Evolutionary conservation across 352 stramenopile species (phyloP).

Genomic region (Blastocystis sp.): DNA sequence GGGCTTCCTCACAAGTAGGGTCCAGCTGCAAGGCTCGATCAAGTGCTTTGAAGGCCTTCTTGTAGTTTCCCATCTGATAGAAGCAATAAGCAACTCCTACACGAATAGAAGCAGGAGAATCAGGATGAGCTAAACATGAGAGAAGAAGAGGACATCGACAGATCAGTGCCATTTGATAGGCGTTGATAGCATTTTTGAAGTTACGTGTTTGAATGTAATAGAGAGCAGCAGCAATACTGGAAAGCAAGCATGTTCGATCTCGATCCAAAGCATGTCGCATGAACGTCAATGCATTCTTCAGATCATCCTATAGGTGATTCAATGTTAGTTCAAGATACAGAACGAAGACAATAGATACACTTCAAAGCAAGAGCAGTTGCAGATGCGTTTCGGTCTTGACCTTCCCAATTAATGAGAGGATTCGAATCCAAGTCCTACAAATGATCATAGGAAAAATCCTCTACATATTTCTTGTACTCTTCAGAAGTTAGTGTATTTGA

Average conservation of each 20-base stretch:
- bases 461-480: slow-evolving; percentile 48
- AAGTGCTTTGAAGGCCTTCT: slow-evolving; percentile 33
- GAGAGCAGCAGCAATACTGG: slow-evolving; percentile 8
- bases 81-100: slow-evolving; percentile 57
- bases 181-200: slow-evolving; percentile 40
- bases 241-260: slow-evolving; percentile 18
- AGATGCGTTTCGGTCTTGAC: not conserved
- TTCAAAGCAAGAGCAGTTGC: slow-evolving; percentile 51
- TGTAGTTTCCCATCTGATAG: slow-evolving; percentile 58
- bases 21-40: slow-evolving; percentile 43
- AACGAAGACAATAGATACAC: slow-evolving; percentile 59
- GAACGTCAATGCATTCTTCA: slow-evolving; percentile 29
- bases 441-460: not conserved
- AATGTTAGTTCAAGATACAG: not conserved
- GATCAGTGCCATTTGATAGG: slow-evolving; percentile 40
- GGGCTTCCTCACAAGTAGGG: slow-evolving; percentile 25
- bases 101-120: slow-evolving; percentile 28
- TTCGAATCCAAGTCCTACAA: slow-evolving; percentile 50
- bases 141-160: not conserved
- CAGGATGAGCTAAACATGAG: slow-evolving; percentile 10
- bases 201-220: slow-evolving; percentile 57
- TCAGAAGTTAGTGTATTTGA: slow-evolving; percentile 34
- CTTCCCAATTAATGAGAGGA: slow-evolving; percentile 40
- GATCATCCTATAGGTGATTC: not conserved
- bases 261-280: slow-evolving; percentile 50